Percentiles rank a stretch among this genome's conserved stretches.
Evolutionary conservation across 179 eudicot genomes (phyloP).

Genomic region (Actinidia chinensis): DNA sequence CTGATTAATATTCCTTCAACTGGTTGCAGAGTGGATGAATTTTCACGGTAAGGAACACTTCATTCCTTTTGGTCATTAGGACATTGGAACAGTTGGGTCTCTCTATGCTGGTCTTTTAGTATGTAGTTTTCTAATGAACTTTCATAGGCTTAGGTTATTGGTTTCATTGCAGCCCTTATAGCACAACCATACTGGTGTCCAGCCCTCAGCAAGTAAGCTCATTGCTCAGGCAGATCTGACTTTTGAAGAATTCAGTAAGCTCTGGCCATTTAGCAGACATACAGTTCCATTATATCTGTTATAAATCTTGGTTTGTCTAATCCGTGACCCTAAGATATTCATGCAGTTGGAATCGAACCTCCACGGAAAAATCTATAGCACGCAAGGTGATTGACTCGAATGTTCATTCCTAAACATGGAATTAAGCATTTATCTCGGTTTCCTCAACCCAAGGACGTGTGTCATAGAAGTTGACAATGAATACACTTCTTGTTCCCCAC

Average conservation of each 20-base stretch:
- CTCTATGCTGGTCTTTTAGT: not conserved
- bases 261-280: not conserved
- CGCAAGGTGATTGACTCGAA: slow-evolving; percentile 35
- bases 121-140: not conserved
- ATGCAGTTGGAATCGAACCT: slow-evolving; percentile 90
- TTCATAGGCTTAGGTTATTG: not conserved
- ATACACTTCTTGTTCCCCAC: slow-evolving; percentile 29
- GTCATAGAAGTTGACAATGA: slow-evolving; percentile 39
- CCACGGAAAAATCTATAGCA: slow-evolving; percentile 53
- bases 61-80: not conserved
- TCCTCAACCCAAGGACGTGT: slow-evolving; percentile 39
- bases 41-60: slow-evolving; percentile 65
- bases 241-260: slow-evolving; percentile 78
- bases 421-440: slow-evolving; percentile 38
- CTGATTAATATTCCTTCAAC: slow-evolving; percentile 14
- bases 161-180: slow-evolving; percentile 70
- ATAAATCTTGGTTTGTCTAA: slow-evolving; percentile 9
- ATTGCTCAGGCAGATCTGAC: slow-evolving; percentile 78
- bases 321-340: slow-evolving; percentile 14
- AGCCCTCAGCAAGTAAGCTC: slow-evolving; percentile 56
- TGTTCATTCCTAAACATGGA: slow-evolving; percentile 36
- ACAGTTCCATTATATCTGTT: not conserved
- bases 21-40: slow-evolving; percentile 79
- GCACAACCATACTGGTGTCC: slow-evolving; percentile 55
- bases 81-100: not conserved